Conservation (phyloP, 2,329 filamentous ascomycete genomes). For the Talaromyces albobiverticillius region DNA sequence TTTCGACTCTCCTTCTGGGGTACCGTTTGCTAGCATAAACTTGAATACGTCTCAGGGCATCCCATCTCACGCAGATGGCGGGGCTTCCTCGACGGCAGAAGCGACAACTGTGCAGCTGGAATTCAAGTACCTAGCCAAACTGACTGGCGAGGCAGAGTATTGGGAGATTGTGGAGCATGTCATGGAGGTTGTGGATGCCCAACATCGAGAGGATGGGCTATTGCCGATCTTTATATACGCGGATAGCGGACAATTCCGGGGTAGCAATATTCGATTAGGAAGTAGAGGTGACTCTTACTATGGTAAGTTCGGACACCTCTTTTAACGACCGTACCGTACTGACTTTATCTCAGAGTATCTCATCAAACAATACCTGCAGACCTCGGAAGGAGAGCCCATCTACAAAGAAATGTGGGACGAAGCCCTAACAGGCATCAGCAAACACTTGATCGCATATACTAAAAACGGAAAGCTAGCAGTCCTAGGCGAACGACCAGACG, state of each 20-base stretch:
- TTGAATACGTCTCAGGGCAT: constrained; percentile 73
- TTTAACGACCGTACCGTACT: background rate
- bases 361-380: constrained; percentile 97
- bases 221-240: constrained; percentile 90
- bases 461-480: constrained; percentile 78
- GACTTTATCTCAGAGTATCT: constrained; percentile 67
- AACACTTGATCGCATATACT: constrained; percentile 88
- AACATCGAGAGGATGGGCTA: constrained; percentile 74
- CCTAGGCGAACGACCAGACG: constrained; percentile 77
- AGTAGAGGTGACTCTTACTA: constrained; percentile 97
- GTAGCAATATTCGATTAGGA: constrained; percentile 83
- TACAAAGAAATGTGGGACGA: constrained; percentile 95
- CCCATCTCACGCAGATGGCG: constrained; percentile 76
- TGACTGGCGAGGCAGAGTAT: constrained; percentile 88
- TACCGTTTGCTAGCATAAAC: constrained; percentile 89
- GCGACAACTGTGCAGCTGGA: constrained; percentile 90
- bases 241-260: constrained; percentile 72
- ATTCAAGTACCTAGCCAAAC: constrained; percentile 92
- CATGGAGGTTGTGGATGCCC: constrained; percentile 85
- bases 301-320: constrained; percentile 35
- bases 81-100: constrained; percentile 91
- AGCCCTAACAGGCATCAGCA: constrained; percentile 77
- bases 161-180: constrained; percentile 91
- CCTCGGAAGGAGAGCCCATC: constrained; percentile 76
- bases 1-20: constrained; percentile 80